phyloP scores from a whole-genome alignment of 2,329 filamentous ascomycete species.

The Neonectria faginata region DNA sequence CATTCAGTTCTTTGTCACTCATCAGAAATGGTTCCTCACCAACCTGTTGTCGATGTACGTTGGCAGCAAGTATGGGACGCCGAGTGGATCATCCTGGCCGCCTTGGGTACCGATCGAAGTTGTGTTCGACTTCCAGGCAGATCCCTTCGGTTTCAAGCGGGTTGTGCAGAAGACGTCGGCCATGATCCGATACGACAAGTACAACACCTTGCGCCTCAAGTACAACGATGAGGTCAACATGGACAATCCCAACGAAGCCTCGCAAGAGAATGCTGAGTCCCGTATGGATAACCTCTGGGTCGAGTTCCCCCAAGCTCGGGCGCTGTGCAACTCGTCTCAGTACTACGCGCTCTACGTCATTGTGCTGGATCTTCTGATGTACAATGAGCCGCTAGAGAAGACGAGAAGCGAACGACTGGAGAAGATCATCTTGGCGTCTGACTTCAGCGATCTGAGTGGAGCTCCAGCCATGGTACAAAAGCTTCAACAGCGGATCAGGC shows the following conservation, averaged over 20 bases:
- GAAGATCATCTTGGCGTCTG: conserved; percentile 98
- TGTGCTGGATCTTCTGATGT: conserved; percentile 93
- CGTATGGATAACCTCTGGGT: conserved; percentile 98
- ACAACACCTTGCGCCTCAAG: conserved; percentile 95
- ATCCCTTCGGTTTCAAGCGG: conserved; percentile 97
- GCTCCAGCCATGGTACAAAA: conserved; percentile 92
- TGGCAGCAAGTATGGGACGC: conserved; percentile 90
- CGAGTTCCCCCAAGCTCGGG: conserved; percentile 92
- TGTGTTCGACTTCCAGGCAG: conserved; percentile 95
- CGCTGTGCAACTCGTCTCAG: conserved; percentile 96
- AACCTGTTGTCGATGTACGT: conserved; percentile 93
- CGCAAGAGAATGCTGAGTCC: conserved; percentile 72
- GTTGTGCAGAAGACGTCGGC: conserved; percentile 98
- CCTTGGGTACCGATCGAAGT: conserved; percentile 99
- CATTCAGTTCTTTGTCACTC: conserved; percentile 97
- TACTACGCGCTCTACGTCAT: conserved; percentile 99
- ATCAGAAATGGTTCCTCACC: conserved; percentile 88
- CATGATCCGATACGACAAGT: conserved; percentile 95
- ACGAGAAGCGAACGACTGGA: conserved; percentile 94
- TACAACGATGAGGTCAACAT: conserved; percentile 93
- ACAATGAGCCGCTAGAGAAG: conserved; percentile 96
- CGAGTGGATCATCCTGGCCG: conserved; percentile 89
- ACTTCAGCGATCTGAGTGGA: conserved; percentile 96
- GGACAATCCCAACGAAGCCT: conserved; percentile 63
- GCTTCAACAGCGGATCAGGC: conserved; percentile 90